Evolutionary conservation across 768 basidiomycete genomes (phyloP).

Genomic region (Punctularia strigosozonata): DNA sequence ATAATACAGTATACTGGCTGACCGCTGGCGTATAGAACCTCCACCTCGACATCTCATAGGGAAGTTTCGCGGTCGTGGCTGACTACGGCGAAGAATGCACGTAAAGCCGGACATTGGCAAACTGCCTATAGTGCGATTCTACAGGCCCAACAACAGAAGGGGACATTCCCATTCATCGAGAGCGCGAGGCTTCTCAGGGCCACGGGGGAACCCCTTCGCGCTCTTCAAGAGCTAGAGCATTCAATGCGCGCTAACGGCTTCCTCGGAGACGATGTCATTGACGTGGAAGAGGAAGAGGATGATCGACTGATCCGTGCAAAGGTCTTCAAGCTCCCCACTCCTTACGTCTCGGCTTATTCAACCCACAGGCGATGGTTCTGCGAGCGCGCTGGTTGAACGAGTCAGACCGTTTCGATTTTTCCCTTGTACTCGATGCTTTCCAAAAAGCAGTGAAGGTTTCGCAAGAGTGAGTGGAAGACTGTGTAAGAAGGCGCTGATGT

Average conservation of each 20-base stretch:
- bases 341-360: no score
- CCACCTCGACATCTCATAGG: constrained; percentile 19
- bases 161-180: constrained; percentile 76
- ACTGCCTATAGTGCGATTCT: constrained; percentile 94
- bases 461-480: constrained; percentile 27
- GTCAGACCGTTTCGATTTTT: constrained; percentile 65
- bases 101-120: constrained; percentile 92
- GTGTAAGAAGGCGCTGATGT: constrained; percentile 1
- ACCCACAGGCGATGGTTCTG: constrained; percentile 55
- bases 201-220: constrained; percentile 70
- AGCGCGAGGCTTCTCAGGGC: constrained; percentile 79
- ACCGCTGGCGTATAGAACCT: no score
- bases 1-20: neutral
- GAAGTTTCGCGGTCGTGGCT: constrained; percentile 86
- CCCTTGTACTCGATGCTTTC: constrained; percentile 50
- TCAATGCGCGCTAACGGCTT: constrained; percentile 46
- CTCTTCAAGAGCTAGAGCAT: constrained; percentile 78
- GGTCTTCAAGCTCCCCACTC: no score
- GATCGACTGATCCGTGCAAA: no score
- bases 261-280: constrained; percentile 34
- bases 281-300: constrained; percentile 46
- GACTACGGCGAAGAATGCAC: constrained; percentile 86
- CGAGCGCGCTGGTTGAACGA: constrained; percentile 92
- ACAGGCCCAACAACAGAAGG: constrained; percentile 68
- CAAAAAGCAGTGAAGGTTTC: constrained; percentile 35